Conservation (phyloP, 1,284 basidiomycete species). For the Ustilago nuda region DNA sequence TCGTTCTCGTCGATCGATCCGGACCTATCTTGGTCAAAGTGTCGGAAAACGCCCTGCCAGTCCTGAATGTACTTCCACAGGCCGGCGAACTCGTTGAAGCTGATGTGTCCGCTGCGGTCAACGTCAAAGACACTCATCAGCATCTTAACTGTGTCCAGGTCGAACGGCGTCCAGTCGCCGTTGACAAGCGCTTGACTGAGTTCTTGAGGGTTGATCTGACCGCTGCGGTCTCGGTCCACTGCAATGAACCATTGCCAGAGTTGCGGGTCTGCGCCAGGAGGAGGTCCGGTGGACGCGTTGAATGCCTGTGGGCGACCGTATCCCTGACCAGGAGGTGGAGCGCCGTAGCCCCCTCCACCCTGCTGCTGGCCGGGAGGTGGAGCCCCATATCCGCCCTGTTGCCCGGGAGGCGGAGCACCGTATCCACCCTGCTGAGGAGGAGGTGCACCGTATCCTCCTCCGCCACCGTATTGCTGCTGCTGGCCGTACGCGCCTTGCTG, state of each 20-base stretch:
- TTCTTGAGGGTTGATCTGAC: conserved; percentile 57
- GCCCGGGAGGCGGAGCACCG: conserved; percentile 30
- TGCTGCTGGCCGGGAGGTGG: conserved; percentile 31
- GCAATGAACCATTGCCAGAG: conserved; percentile 65
- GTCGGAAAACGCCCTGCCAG: conserved; percentile 63
- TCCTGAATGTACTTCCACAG: conserved; percentile 64
- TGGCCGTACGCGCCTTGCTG: conserved; percentile 39
- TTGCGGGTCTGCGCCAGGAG: conserved; percentile 60
- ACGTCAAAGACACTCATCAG: conserved; percentile 64
- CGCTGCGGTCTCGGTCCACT: conserved; percentile 56
- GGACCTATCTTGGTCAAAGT: conserved; percentile 57
- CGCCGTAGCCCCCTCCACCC: conserved; percentile 25
- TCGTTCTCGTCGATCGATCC: conserved; percentile 58
- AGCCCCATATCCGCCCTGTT: conserved; percentile 33
- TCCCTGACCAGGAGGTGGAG: conserved; percentile 32
- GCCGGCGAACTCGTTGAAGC: conserved; percentile 62
- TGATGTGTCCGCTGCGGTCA: conserved; percentile 59
- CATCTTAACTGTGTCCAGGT: conserved; percentile 63
- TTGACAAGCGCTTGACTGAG: conserved; percentile 62
- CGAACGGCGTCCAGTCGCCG: conserved; percentile 62
- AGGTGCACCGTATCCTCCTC: conserved; percentile 26
- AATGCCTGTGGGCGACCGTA: conserved; percentile 44
- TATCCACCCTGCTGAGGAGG: conserved; percentile 38
- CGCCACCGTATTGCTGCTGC: conserved; percentile 39
- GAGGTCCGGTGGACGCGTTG: conserved; percentile 53